A percentile compares a stretch with the other conserved stretches of the same genome.
These are phyloP conservation scores for Nicotiana otophora DNA, from an alignment of 257 asterid species.

Conservation along the genomic window DNA sequence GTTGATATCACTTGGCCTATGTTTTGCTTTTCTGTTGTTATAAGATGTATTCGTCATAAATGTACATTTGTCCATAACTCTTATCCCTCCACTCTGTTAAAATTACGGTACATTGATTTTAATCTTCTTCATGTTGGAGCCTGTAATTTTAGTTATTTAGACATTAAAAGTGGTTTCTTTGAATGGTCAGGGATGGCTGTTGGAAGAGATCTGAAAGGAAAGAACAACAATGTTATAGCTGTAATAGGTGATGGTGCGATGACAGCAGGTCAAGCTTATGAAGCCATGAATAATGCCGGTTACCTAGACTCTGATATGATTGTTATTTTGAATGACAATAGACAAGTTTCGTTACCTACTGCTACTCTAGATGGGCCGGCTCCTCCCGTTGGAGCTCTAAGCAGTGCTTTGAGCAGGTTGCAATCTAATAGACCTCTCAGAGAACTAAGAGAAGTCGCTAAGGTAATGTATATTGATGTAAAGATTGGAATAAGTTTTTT, in stretches of 20 bases:
- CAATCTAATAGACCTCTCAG: constrained; percentile 88
- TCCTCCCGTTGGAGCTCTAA: constrained; percentile 89
- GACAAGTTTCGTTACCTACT: constrained; percentile 93
- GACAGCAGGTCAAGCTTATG: constrained; percentile 98
- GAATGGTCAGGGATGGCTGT: constrained; percentile 81
- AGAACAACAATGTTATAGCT: constrained; percentile 65
- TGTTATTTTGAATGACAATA: constrained; percentile 89
- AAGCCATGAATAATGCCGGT: constrained; percentile 97
- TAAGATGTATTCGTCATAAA: not conserved
- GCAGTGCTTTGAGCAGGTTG: constrained; percentile 80
- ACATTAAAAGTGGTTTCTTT: constrained; percentile 14
- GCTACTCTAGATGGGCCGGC: constrained; percentile 82
- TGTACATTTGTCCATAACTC: not conserved
- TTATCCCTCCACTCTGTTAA: not conserved
- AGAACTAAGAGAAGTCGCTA: constrained; percentile 93
- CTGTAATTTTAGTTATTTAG: constrained; percentile 1
- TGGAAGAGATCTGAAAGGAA: constrained; percentile 83
- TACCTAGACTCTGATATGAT: constrained; percentile 95
- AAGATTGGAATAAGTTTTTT: not conserved
- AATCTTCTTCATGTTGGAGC: not conserved
- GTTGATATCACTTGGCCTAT: not conserved
- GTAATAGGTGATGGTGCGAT: constrained; percentile 96
- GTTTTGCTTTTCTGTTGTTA: not conserved
- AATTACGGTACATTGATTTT: not conserved
- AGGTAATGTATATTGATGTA: constrained; percentile 33